Percentiles rank a stretch among this genome's conserved stretches.
Evolutionary conservation across 169 alveolate species (phyloP).

Genomic region (Plasmodium vivax): DNA sequence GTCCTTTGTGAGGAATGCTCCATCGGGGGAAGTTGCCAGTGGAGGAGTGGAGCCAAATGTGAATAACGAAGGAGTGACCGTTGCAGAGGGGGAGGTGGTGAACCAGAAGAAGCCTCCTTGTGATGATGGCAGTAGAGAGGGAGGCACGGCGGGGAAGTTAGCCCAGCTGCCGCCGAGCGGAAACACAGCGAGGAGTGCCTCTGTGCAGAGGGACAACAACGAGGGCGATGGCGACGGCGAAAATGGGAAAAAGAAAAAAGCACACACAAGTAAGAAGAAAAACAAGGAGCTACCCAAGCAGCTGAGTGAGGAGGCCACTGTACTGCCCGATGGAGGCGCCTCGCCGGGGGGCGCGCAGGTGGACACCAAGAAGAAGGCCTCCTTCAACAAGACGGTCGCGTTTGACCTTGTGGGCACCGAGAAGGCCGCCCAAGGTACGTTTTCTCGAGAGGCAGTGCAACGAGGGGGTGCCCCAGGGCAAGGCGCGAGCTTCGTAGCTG

Average conservation of each 20-base stretch:
- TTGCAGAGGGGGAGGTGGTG: not conserved
- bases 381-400: not conserved
- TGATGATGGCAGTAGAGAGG: not conserved
- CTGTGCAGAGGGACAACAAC: not conserved
- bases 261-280: not conserved
- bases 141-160: not conserved
- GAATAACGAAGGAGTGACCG: not conserved
- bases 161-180: not conserved
- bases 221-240: not conserved
- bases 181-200: not conserved
- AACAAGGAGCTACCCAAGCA: not conserved
- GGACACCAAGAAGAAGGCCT: not conserved
- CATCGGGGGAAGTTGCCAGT: not conserved
- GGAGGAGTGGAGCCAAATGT: not conserved
- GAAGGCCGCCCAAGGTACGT: not conserved
- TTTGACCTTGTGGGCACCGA: not conserved
- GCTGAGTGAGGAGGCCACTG: not conserved
- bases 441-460: not conserved
- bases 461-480: not conserved
- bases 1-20: not conserved
- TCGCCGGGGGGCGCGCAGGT: not conserved
- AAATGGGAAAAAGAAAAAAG: not conserved
- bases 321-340: not conserved
- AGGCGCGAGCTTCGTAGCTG: not conserved
- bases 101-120: not conserved